phyloP scores from a whole-genome alignment of 805 yeast genomes.

The Saturnispora diversa region DNA sequence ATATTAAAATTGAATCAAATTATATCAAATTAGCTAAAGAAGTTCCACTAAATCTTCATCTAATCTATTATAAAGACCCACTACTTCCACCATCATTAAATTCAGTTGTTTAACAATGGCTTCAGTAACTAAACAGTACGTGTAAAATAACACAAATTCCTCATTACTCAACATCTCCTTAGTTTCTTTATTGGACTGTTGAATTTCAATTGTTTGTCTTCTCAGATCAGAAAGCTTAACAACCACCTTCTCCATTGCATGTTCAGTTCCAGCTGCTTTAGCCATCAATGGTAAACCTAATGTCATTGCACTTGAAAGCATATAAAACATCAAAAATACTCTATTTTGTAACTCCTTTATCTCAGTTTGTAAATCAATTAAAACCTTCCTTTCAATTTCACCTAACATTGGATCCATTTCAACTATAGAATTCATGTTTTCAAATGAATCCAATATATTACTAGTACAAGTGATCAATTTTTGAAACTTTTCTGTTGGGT shows the following conservation, averaged over 20 bases:
- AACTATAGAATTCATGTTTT: slow-evolving; percentile 63
- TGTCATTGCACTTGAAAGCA: slow-evolving; percentile 67
- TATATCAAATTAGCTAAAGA: not conserved
- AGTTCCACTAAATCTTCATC: slow-evolving; percentile 53
- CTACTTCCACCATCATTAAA: slow-evolving; percentile 44
- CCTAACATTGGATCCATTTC: slow-evolving; percentile 50
- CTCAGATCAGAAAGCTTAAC: slow-evolving; percentile 57
- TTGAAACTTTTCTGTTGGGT: slow-evolving; percentile 47
- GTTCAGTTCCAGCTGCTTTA: slow-evolving; percentile 69
- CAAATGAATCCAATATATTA: slow-evolving; percentile 63
- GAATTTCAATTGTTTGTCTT: slow-evolving; percentile 17
- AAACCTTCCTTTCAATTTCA: slow-evolving; percentile 46
- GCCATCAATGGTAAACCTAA: slow-evolving; percentile 72
- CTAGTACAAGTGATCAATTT: slow-evolving; percentile 49
- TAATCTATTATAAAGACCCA: slow-evolving; percentile 56
- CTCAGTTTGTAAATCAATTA: slow-evolving; percentile 47
- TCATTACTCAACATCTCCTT: slow-evolving; percentile 41
- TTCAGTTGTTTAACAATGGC: slow-evolving; percentile 60
- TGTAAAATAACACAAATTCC: slow-evolving; percentile 69
- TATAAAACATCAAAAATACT: slow-evolving; percentile 67
- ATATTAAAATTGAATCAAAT: slow-evolving; percentile 1
- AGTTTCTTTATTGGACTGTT: slow-evolving; percentile 18
- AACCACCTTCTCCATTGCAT: slow-evolving; percentile 62
- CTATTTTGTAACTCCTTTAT: slow-evolving; percentile 64
- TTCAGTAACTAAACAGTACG: slow-evolving; percentile 65